Evolutionary conservation across 257 asterid species (phyloP).

Genomic region (Petrea volubilis): DNA sequence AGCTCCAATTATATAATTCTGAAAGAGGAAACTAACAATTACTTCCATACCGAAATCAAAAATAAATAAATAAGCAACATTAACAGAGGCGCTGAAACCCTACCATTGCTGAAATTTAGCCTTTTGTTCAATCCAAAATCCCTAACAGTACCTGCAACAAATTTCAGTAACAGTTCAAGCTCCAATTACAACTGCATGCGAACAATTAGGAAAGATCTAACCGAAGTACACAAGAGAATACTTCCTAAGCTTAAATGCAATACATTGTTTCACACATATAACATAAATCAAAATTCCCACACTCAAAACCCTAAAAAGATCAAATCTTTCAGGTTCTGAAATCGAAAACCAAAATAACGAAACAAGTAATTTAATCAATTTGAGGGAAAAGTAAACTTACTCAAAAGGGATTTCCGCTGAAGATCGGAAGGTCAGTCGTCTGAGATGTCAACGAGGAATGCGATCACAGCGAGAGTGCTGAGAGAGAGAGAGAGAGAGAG

Average conservation of each 20-base stretch:
- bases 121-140: conserved; percentile 24
- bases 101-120: conserved; percentile 41
- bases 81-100: conserved; percentile 14
- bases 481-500: conserved; percentile 7
- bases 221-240: conserved; percentile 4
- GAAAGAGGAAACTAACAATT: conserved; percentile 17
- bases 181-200: conserved; percentile 23
- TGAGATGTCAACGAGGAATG: conserved; percentile 28
- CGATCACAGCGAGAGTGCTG: conserved; percentile 23
- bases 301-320: conserved; percentile 36
- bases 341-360: not conserved
- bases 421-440: conserved; percentile 29
- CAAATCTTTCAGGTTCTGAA: conserved; percentile 1
- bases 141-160: conserved; percentile 30
- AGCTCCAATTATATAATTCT: conserved; percentile 91
- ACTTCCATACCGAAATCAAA: not conserved
- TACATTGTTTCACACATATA: not conserved
- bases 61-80: not conserved
- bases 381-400: conserved; percentile 20
- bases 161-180: conserved; percentile 28
- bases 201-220: conserved; percentile 28
- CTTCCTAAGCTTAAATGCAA: conserved; percentile 27
- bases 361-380: not conserved
- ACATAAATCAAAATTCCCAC: not conserved
- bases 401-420: conserved; percentile 9